A percentile compares a stretch with the other conserved stretches of the same genome.
These are phyloP conservation scores for Rubia peregrina DNA, from an alignment of 305 asterid genomes.

Conservation along the genomic window DNA sequence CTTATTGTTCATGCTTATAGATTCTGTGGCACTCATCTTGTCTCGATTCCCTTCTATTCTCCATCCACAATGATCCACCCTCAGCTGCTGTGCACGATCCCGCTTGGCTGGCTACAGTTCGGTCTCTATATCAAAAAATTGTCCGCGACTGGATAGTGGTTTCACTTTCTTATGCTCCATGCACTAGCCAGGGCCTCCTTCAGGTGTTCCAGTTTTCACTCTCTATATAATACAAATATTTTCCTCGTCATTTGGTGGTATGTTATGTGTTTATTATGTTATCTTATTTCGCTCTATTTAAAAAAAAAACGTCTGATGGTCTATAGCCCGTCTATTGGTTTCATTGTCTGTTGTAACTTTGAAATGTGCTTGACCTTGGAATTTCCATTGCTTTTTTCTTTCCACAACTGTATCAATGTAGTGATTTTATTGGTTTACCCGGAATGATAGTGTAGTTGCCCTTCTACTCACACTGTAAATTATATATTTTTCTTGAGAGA, in stretches of 20 bases:
- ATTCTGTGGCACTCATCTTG: constrained; percentile 93
- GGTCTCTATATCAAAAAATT: constrained; percentile 85
- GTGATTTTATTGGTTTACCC: background rate
- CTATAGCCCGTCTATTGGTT: background rate
- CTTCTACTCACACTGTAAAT: background rate
- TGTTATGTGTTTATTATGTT: constrained; percentile 8
- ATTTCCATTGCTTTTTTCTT: background rate
- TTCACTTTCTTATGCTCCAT: constrained; percentile 97
- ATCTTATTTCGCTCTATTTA: background rate
- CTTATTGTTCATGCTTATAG: constrained; percentile 38
- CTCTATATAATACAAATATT: background rate
- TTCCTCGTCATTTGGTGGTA: background rate
- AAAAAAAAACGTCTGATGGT: background rate
- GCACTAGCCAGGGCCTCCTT: constrained; percentile 99
- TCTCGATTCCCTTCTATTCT: constrained; percentile 80
- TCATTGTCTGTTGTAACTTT: background rate
- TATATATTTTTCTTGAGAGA: background rate
- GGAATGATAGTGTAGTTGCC: background rate
- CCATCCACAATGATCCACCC: constrained; percentile 90
- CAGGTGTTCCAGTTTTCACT: constrained; percentile 58
- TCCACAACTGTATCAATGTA: background rate
- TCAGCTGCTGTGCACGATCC: constrained; percentile 91
- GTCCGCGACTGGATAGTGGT: constrained; percentile 93
- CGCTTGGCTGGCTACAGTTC: constrained; percentile 81
- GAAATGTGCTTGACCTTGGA: background rate